Evolutionary conservation across 371 early-diverging fungal species (phyloP).

Genomic region (Batkoa obscura): DNA sequence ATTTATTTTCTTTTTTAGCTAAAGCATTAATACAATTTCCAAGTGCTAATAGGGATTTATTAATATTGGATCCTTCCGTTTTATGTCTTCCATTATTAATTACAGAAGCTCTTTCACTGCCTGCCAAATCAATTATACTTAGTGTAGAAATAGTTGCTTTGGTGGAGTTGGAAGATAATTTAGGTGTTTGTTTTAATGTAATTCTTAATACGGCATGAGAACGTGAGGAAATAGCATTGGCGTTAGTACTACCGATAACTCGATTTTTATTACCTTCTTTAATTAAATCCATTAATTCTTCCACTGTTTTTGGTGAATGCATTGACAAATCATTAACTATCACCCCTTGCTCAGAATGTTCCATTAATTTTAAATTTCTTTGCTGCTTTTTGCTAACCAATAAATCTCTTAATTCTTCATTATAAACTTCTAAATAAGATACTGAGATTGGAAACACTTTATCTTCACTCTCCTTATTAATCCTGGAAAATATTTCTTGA

Average conservation of each 20-base stretch:
- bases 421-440: slow-evolving; percentile 88
- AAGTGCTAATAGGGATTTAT: slow-evolving; percentile 59
- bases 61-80: slow-evolving; percentile 80
- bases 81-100: slow-evolving; percentile 36
- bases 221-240: slow-evolving; percentile 61
- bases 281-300: slow-evolving; percentile 30
- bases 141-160: slow-evolving; percentile 41
- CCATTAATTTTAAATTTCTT: slow-evolving; percentile 35
- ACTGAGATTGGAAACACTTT: slow-evolving; percentile 28
- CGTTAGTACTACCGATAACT: slow-evolving; percentile 46
- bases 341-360: slow-evolving; percentile 42
- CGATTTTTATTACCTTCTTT: slow-evolving; percentile 41
- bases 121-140: slow-evolving; percentile 80
- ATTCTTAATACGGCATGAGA: slow-evolving; percentile 89
- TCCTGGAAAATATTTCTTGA: slow-evolving; percentile 44
- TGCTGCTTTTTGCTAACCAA: slow-evolving; percentile 12
- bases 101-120: slow-evolving; percentile 62
- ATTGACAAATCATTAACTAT: slow-evolving; percentile 30
- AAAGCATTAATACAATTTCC: slow-evolving; percentile 88
- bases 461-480: slow-evolving; percentile 23
- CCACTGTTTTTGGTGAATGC: slow-evolving; percentile 20
- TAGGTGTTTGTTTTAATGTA: slow-evolving; percentile 31
- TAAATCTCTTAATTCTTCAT: slow-evolving; percentile 85
- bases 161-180: slow-evolving; percentile 16
- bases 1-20: slow-evolving; percentile 29